phyloP scores from a whole-genome alignment of 768 basidiomycete species.

The Mycena amicta region DNA sequence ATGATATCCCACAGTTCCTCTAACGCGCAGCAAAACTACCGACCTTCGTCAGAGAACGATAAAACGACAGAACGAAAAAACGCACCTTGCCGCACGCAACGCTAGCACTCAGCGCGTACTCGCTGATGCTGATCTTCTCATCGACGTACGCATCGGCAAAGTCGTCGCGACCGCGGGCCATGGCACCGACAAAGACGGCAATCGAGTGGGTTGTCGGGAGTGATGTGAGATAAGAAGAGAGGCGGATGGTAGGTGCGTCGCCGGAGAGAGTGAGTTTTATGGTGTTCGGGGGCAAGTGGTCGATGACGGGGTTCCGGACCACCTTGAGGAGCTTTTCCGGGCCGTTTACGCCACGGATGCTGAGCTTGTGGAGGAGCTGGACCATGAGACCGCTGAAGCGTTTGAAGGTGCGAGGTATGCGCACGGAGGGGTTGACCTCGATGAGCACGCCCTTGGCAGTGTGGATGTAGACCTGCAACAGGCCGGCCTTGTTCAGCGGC shows the following conservation, averaged over 20 bases:
- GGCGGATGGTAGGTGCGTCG: conserved; percentile 78
- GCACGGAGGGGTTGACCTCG: conserved; percentile 96
- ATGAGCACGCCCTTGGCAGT: conserved; percentile 95
- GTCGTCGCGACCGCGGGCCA: conserved; percentile 95
- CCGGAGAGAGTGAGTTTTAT: conserved; percentile 95
- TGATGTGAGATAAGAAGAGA: conserved; percentile 83
- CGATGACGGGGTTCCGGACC: conserved; percentile 95
- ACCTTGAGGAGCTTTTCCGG: conserved; percentile 97
- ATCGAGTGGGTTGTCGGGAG: conserved; percentile 87
- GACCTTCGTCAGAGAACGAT: background rate
- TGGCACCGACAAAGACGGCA: conserved; percentile 96
- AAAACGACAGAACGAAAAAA: conserved; percentile 7
- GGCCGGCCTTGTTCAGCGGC: conserved; percentile 95
- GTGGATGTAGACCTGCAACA: conserved; percentile 97
- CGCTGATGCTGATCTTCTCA: conserved; percentile 94
- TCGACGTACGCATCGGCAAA: conserved; percentile 96
- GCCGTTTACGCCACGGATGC: conserved; percentile 94
- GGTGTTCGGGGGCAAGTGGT: conserved; percentile 94
- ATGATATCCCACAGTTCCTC: conserved; percentile 83
- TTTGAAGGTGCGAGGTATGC: conserved; percentile 98
- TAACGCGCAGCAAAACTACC: conserved; percentile 84
- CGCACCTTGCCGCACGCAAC: conserved; percentile 97
- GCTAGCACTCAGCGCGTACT: conserved; percentile 89
- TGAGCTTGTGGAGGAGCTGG: conserved; percentile 94
- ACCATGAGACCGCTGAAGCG: conserved; percentile 99